Evolutionary conservation across 345 rosid genomes (phyloP).

Genomic region (Pistacia integerrima): DNA sequence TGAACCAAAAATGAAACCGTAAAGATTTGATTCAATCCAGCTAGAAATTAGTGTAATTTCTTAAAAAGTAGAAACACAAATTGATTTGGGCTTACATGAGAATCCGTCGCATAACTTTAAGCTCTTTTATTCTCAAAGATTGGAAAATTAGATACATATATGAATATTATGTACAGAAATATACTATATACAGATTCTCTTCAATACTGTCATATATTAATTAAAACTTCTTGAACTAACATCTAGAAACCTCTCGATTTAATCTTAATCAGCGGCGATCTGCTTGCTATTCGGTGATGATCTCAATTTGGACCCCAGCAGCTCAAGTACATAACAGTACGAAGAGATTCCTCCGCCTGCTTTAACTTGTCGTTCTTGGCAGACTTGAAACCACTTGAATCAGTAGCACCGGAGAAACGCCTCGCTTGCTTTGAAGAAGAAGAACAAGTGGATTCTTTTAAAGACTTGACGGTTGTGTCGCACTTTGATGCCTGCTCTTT

Average conservation of each 20-base stretch:
- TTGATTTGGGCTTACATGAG: not conserved
- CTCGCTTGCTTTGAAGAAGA: slow-evolving; percentile 43
- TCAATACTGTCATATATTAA: no score
- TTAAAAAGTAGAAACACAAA: not conserved
- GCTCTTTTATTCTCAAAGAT: not conserved
- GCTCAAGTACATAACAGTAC: slow-evolving; percentile 80
- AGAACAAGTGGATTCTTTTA: slow-evolving; percentile 40
- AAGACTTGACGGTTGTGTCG: slow-evolving; percentile 42
- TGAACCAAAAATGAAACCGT: no score
- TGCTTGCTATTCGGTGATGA: not conserved
- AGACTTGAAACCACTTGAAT: slow-evolving; percentile 34
- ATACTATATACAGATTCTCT: not conserved
- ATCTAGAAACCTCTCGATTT: not conserved
- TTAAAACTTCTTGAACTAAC: not conserved
- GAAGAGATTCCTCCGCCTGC: slow-evolving; percentile 68
- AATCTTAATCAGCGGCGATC: not conserved
- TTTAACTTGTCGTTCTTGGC: slow-evolving; percentile 46
- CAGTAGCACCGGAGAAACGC: slow-evolving; percentile 44
- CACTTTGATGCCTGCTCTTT: slow-evolving; percentile 57
- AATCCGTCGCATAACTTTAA: not conserved
- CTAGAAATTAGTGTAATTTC: no score
- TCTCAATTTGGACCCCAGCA: slow-evolving; percentile 75
- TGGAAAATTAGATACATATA: not conserved
- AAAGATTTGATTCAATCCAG: no score
- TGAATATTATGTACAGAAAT: not conserved